Evolutionary conservation across 768 basidiomycete genomes (phyloP), one percentile per base, ranked within the genome.

Genomic region (Boletus sp.): DNA sequence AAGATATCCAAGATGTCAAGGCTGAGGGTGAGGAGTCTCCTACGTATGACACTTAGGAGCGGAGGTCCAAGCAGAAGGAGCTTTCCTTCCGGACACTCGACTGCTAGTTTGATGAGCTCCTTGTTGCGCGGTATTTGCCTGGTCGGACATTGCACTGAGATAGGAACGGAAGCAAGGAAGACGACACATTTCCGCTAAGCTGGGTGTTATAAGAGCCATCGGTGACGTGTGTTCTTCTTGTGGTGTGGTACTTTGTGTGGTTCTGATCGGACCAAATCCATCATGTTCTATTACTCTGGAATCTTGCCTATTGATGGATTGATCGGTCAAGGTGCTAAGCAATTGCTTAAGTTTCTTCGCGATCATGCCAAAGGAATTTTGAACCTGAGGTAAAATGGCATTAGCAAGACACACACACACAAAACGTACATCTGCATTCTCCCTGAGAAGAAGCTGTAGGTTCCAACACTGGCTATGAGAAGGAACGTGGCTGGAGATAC

Each of bases 381-480:
- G 85, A 28, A 86, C 75, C 88, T 90, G 36, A 33, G 45, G 49
- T 12, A 54, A 32, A 18, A 37, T 14, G 32, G 20, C n/a, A 50
- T 55, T 5, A 53, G 18, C 2, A 32, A 20, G 37, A 32, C 39
- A 17, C 47, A 33, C 45, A 33, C 45, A 9, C 33, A 15, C 11
- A 40, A 32, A 37, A 77, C 83, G 65, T 61, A 93, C 92, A 62
- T 92, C 89, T 44, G 76, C 64, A 56, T 81, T 83, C 56, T 83
- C 83, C 83, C 92, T 92, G 28, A 93, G 69, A 8, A 80, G 67
- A 30, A 76, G 75, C 48, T 89, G 81, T 24, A 92, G 73, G 40
- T 71, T 73, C 67, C 55, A 78, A 73, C 41, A 69, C 50, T 37
- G 64, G 55, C 52, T 39, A 49, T 49, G 15, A 50, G 50, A 37